Conservation (phyloP, 257 asterid genomes). For the Mentha longifolia region DNA sequence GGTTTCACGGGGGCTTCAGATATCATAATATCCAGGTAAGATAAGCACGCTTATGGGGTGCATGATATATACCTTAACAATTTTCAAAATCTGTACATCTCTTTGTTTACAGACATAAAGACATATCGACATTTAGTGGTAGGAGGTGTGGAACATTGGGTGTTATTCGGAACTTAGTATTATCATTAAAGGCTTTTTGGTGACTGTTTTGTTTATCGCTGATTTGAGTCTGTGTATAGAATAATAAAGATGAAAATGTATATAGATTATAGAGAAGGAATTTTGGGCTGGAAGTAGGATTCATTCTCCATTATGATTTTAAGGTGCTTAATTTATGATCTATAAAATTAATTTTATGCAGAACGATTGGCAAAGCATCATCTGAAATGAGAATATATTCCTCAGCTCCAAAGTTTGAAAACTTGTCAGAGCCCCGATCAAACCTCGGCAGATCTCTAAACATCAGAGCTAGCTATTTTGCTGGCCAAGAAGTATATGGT, state of each 20-base stretch:
- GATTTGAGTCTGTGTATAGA: too few species aligned
- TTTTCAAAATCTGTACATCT: too few species aligned
- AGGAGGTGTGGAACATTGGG: too few species aligned
- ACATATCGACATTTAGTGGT: too few species aligned
- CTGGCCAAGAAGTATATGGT: constrained; percentile 74
- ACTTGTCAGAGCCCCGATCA: constrained; percentile 38
- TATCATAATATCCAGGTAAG: constrained; percentile 81
- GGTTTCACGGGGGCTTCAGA: constrained; percentile 67
- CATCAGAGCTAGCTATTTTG: constrained; percentile 74
- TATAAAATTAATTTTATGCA: constrained; percentile 36
- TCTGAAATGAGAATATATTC: constrained; percentile 87
- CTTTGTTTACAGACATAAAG: too few species aligned
- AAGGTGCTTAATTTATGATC: constrained; percentile 21
- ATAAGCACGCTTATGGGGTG: background rate
- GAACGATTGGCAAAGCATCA: constrained; percentile 86
- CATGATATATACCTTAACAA: too few species aligned
- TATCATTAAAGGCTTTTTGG: too few species aligned
- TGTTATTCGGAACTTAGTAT: too few species aligned
- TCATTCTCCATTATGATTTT: background rate
- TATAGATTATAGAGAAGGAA: too few species aligned
- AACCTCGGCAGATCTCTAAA: constrained; percentile 58
- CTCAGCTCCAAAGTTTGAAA: constrained; percentile 52
- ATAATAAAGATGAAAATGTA: too few species aligned
- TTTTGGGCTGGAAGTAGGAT: too few species aligned
- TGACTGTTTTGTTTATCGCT: too few species aligned